Conservation (phyloP, 2,329 filamentous ascomycete species). For the Diplodia sapinea region DNA sequence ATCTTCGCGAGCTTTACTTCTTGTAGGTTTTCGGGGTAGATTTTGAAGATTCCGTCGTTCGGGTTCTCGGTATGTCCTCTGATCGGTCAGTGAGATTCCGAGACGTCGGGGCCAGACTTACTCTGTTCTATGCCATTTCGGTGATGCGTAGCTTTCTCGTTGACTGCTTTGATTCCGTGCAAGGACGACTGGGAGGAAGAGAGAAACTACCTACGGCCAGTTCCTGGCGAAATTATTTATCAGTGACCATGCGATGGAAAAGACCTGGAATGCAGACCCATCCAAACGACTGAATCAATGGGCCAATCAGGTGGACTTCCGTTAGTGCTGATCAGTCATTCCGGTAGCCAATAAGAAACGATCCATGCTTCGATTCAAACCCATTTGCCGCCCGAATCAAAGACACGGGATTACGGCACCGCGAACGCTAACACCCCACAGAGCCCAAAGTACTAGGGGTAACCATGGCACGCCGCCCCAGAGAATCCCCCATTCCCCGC, state of each 20-base stretch:
- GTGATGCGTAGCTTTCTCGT: neutral
- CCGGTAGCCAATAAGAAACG: neutral
- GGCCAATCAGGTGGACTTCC: neutral
- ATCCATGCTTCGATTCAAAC: neutral
- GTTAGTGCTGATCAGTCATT: neutral
- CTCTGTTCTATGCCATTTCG: neutral
- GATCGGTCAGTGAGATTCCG: neutral
- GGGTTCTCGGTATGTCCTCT: neutral
- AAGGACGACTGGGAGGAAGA: no score
- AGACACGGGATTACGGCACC: no score
- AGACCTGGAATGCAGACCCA: neutral
- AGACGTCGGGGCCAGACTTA: neutral
- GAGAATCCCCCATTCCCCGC: neutral
- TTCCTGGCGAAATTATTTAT: no score
- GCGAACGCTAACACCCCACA: neutral
- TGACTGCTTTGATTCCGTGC: neutral
- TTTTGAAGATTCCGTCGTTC: neutral
- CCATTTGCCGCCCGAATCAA: no score
- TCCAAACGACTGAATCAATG: neutral
- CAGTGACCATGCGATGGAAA: no score
- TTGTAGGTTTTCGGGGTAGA: neutral
- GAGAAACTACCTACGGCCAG: no score
- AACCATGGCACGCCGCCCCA: no score
- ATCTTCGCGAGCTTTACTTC: neutral
- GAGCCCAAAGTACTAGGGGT: no score